Evolutionary conservation across 139 green algal genomes (phyloP), one percentile per base, ranked within the genome.

Genomic region (Chlamydomonas eustigma): DNA sequence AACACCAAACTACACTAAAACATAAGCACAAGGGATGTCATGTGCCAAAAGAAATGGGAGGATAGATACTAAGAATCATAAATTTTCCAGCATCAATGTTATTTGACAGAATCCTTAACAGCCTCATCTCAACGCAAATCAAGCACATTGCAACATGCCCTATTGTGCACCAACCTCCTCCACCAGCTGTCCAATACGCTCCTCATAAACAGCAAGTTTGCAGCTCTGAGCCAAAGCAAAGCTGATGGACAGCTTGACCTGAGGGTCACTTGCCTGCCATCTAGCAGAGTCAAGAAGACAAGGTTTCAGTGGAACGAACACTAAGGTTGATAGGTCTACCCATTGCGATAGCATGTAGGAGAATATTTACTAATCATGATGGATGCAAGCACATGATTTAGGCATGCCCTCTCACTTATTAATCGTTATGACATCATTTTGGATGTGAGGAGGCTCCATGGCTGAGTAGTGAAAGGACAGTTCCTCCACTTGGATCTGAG

Each of bases 401-500:
- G n/a, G n/a, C n/a, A n/a, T n/a, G n/a, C n/a, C n/a, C n/a, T n/a
- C 71, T 1, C 65, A 86, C 79, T 50, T 80, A 63, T 87, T 85
- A 78, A 93, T 93, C 1, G 91, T 95, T 77, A 97, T 91, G 36
- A 80, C 87, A 85, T 97, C 92, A 73, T 95, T 96, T 79, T 92
- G 83, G 72, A 96, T 94, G 75, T 92, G 79, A 2, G 89, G 86
- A 78, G 82, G 84, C 75, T 89, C 81, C 67, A 67, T 82, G n/a
- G 68, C 74, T 8, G 79, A 88, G 76, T 91, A 91, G 64, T 90
- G 76, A 72, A 92, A 92, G 2, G 51, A 34, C 34, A 91, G 80
- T 4, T 79, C 68, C 64, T 88, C 86, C 1, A 31, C 65, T 28
- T 89, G 81, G 5, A 77, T 63, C 0, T 70, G 44, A 58, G n/a